Percentiles rank a stretch among this genome's conserved stretches.
phyloP scores from a whole-genome alignment of 139 green algal species.

The Chlamydomonas sp. region DNA sequence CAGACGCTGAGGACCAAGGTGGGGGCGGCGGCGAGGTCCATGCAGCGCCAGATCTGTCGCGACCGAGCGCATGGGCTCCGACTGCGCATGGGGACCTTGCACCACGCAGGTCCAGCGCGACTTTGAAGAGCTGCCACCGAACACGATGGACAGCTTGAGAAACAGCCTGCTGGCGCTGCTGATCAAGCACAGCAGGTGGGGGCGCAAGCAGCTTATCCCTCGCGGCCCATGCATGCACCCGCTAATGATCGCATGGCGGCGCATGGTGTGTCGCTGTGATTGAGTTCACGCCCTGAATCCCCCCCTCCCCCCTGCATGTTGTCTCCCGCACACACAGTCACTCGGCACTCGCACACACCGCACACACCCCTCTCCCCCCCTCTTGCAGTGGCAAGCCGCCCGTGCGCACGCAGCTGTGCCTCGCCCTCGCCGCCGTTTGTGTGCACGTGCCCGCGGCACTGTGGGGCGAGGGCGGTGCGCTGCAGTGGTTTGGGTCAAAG shows the following conservation, averaged over 20 bases:
- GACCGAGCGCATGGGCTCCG: background rate
- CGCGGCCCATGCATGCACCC: too few relatives aligned
- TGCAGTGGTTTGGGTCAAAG: conserved; percentile 48
- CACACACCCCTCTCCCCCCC: background rate
- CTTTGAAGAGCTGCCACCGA: conserved; percentile 80
- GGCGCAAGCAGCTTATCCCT: too few relatives aligned
- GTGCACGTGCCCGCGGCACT: conserved; percentile 57
- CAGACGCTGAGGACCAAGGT: conserved; percentile 89
- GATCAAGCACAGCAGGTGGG: conserved; percentile 44
- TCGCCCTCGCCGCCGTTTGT: conserved; percentile 71
- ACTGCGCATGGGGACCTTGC: background rate
- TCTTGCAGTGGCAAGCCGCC: conserved; percentile 34
- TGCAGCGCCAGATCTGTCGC: background rate
- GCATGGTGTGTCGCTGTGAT: too few relatives aligned
- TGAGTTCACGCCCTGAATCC: background rate
- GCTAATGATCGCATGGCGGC: too few relatives aligned
- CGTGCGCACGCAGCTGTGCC: conserved; percentile 81
- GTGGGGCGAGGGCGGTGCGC: conserved; percentile 50
- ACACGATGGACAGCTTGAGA: conserved; percentile 48
- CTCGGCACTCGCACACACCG: background rate
- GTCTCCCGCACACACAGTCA: too few relatives aligned
- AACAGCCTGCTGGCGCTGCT: conserved; percentile 71
- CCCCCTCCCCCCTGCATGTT: background rate
- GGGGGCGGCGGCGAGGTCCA: background rate
- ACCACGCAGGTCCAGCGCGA: conserved; percentile 68